Evolutionary conservation across 345 rosid genomes (phyloP).

Genomic region (Luvunga scandens): DNA sequence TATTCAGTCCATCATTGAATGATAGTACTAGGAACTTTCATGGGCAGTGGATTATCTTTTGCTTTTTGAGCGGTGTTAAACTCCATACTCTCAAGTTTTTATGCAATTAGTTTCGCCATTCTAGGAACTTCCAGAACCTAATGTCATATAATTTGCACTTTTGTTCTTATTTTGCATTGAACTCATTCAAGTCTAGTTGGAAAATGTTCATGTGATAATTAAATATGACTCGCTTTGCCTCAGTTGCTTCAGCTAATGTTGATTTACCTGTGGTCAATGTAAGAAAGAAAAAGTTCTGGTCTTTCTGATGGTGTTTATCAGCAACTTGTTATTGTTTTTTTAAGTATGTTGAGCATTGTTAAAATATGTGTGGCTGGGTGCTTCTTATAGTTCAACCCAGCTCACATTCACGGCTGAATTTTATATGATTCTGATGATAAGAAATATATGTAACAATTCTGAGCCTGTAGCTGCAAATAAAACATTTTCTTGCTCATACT

Average conservation of each 20-base stretch:
- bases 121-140: constrained; percentile 22
- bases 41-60: constrained; percentile 1
- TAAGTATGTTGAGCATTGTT: not conserved
- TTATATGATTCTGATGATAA: not conserved
- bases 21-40: constrained; percentile 16
- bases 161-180: constrained; percentile 31
- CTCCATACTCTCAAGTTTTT: constrained; percentile 24
- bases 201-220: constrained; percentile 31
- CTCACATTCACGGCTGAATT: not conserved
- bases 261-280: not conserved
- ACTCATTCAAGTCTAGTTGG: constrained; percentile 31
- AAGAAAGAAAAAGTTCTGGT: not conserved
- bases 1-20: constrained; percentile 70
- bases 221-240: constrained; percentile 5
- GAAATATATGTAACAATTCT: not conserved
- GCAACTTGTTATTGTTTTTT: not conserved
- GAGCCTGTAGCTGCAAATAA: not conserved
- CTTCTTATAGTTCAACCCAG: not conserved
- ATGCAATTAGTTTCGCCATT: constrained; percentile 37
- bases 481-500: not conserved
- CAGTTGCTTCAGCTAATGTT: constrained; percentile 4
- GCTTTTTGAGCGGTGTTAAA: constrained; percentile 24
- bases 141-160: constrained; percentile 45
- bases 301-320: not conserved
- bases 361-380: not conserved